These are phyloP conservation scores for Leucaena leucocephala DNA, from an alignment of 306 rosid species.

Conservation along the genomic window DNA sequence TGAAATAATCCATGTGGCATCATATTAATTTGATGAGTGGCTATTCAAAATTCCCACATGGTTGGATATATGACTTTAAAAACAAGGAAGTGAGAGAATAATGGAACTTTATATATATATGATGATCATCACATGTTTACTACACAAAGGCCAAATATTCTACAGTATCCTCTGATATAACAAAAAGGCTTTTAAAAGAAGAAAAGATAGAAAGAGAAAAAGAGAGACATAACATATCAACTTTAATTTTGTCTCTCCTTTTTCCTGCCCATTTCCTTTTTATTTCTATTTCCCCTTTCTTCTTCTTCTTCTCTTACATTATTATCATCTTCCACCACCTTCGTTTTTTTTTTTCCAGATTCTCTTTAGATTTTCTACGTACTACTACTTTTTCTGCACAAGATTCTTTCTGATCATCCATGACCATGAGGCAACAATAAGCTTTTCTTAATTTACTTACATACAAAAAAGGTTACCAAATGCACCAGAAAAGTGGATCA, in stretches of 20 bases:
- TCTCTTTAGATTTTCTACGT: not conserved
- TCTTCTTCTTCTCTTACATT: not conserved
- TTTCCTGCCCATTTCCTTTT: not conserved
- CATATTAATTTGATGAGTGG: not conserved
- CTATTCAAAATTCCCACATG: not conserved
- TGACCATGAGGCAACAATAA: no score
- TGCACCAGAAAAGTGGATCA: no score
- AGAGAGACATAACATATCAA: not conserved
- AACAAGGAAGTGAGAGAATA: not conserved
- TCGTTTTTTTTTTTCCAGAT: not conserved
- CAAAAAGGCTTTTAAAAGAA: not conserved
- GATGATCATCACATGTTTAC: not conserved
- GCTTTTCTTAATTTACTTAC: no score
- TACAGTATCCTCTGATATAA: not conserved
- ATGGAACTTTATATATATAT: not conserved
- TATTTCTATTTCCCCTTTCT: not conserved
- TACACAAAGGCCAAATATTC: conserved; percentile 26
- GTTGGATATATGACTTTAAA: not conserved
- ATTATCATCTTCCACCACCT: not conserved
- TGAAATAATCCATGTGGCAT: not conserved
- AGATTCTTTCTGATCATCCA: not conserved
- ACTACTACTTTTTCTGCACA: not conserved
- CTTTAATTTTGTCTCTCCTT: conserved; percentile 7
- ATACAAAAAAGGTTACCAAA: no score
- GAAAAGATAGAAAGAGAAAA: not conserved